A percentile compares a stretch with the other conserved stretches of the same genome.
phyloP scores from a whole-genome alignment of 352 stramenopile genomes.

The Pseudoperonospora humuli region DNA sequence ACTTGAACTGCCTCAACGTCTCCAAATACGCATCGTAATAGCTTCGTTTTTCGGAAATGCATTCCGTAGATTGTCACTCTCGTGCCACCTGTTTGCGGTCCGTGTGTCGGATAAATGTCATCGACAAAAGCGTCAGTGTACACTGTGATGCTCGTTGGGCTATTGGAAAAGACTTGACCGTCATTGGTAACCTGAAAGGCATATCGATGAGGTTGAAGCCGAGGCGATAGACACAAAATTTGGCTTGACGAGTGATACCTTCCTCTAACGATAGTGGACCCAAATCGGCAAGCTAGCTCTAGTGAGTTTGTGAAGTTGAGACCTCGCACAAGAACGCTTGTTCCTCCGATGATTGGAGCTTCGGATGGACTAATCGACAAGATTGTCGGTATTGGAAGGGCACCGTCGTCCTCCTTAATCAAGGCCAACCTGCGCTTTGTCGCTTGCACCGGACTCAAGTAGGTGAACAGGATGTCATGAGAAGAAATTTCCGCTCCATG shows the following conservation, averaged over 20 bases:
- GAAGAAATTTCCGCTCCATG: constrained; percentile 35
- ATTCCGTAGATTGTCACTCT: constrained; percentile 76
- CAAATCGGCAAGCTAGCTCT: constrained; percentile 83
- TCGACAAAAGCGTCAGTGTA: constrained; percentile 71
- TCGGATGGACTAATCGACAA: constrained; percentile 12
- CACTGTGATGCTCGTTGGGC: constrained; percentile 47
- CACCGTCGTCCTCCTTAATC: background rate
- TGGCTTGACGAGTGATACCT: constrained; percentile 39
- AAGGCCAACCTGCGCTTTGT: constrained; percentile 3
- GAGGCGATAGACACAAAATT: constrained; percentile 58
- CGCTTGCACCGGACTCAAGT: constrained; percentile 18
- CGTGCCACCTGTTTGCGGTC: constrained; percentile 71
- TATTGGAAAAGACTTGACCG: constrained; percentile 50
- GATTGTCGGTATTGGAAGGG: constrained; percentile 10
- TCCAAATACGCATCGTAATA: constrained; percentile 78
- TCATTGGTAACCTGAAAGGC: constrained; percentile 79
- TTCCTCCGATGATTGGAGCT: constrained; percentile 33
- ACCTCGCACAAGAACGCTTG: constrained; percentile 64
- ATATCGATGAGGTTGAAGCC: constrained; percentile 44
- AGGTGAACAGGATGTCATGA: constrained; percentile 34
- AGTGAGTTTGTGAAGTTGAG: constrained; percentile 66
- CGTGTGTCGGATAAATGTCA: constrained; percentile 56
- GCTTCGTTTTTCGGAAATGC: constrained; percentile 58
- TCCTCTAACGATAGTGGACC: constrained; percentile 33
- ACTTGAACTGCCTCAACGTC: constrained; percentile 28